Percentiles rank a stretch among this genome's conserved stretches.
Conservation (phyloP, 23 red algal species). For the Pyropia yezoensis region DNA sequence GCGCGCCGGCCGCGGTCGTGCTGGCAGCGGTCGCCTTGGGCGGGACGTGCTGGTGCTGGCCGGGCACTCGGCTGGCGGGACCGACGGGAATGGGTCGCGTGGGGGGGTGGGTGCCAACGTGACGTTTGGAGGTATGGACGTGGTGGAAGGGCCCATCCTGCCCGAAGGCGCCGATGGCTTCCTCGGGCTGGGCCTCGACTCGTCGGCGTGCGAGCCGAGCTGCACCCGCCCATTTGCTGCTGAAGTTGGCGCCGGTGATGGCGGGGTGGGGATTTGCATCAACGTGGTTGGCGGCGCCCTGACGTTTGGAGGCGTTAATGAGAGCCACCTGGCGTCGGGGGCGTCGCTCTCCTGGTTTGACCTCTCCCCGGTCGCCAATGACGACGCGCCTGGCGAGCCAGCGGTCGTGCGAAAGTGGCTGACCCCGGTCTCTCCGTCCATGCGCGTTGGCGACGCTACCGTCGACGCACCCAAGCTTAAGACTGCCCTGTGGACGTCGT, state of each 20-base stretch:
- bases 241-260: background rate
- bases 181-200: slow-evolving; percentile 35
- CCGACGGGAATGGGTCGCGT: background rate
- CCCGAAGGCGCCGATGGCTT: slow-evolving; percentile 34
- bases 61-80: background rate
- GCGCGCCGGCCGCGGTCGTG: background rate
- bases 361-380: no score
- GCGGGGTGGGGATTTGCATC: no score
- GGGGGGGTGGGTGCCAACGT: slow-evolving; percentile 2
- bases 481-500: slow-evolving; percentile 34
- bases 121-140: slow-evolving; percentile 33
- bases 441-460: slow-evolving; percentile 10
- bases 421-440: no score
- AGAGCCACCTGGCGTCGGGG: no score
- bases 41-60: no score
- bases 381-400: no score
- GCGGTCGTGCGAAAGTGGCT: no score
- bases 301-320: no score
- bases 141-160: slow-evolving; percentile 24
- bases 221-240: slow-evolving; percentile 43
- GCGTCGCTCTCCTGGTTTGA: no score
- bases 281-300: no score
- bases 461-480: slow-evolving; percentile 15
- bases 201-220: slow-evolving; percentile 33
- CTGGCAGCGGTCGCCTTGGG: no score